A percentile compares a stretch with the other conserved stretches of the same genome.
phyloP scores from a whole-genome alignment of 1,284 basidiomycete genomes.

The Neolentinus lepideus region DNA sequence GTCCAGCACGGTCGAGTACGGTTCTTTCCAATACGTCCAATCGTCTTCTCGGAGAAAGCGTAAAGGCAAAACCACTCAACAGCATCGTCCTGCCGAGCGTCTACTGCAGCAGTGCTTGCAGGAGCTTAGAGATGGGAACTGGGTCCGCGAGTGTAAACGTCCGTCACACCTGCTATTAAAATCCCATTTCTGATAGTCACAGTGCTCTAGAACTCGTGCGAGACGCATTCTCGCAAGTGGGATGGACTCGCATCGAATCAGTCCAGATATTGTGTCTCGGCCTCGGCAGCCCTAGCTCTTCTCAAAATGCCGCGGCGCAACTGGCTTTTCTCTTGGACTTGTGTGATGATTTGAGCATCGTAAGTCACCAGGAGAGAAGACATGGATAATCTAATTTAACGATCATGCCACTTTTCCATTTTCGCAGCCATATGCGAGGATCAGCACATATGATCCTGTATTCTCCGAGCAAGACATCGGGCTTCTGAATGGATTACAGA shows the following conservation, averaged over 20 bases:
- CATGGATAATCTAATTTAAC: constrained; percentile 13
- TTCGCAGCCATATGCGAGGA: constrained; percentile 35
- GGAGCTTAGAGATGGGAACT: constrained; percentile 18
- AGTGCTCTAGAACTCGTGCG: constrained; percentile 5
- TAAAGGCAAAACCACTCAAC: constrained; percentile 17
- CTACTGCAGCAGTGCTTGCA: constrained; percentile 17
- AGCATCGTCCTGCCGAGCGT: constrained; percentile 12
- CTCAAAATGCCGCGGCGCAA: constrained; percentile 55
- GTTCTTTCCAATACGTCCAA: background rate
- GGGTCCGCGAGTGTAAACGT: constrained; percentile 21
- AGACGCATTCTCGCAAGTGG: background rate
- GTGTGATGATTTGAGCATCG: constrained; percentile 45
- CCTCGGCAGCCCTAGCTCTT: constrained; percentile 57
- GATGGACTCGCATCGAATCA: background rate
- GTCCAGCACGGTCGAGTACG: background rate
- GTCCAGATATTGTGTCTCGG: constrained; percentile 56
- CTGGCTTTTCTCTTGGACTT: constrained; percentile 55
- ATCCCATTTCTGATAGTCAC: constrained; percentile 24
- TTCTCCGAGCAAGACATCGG: constrained; percentile 52
- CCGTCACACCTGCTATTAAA: constrained; percentile 9
- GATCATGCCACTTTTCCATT: constrained; percentile 17
- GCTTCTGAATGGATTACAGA: constrained; percentile 41
- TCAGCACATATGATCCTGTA: constrained; percentile 62
- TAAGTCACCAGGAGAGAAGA: constrained; percentile 31
- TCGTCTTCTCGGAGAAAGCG: constrained; percentile 21